Evolutionary conservation across 164 flowering plant species (phyloP).

Genomic region (Vitis rupestris): DNA sequence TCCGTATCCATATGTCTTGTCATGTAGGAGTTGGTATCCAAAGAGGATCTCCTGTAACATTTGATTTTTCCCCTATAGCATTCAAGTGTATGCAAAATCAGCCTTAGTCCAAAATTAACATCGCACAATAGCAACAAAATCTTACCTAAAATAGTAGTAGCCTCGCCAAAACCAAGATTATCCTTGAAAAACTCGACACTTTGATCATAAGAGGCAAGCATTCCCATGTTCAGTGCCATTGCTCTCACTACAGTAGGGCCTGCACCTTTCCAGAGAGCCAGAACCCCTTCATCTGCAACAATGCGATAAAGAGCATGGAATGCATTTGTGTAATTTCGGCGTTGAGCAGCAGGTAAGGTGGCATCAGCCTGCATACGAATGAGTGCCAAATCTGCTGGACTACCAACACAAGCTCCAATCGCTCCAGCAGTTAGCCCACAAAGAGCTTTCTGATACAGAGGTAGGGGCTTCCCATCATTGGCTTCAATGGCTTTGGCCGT

Average conservation of each 20-base stretch:
- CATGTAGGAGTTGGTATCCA: no score
- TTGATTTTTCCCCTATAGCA: no score
- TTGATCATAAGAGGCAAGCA: constrained; percentile 98
- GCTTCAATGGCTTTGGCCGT: constrained; percentile 89
- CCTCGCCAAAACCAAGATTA: constrained; percentile 72
- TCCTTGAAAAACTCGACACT: constrained; percentile 84
- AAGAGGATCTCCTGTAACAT: no score
- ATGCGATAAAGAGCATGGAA: constrained; percentile 91
- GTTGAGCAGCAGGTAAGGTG: constrained; percentile 75
- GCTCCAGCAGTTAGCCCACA: constrained; percentile 98
- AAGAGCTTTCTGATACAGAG: constrained; percentile 90
- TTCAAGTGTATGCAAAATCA: no score
- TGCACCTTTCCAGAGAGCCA: constrained; percentile 96
- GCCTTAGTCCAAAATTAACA: no score
- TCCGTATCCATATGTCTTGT: no score
- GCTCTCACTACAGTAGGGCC: constrained; percentile 97
- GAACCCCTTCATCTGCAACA: constrained; percentile 79
- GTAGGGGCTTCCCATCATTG: constrained; percentile 95
- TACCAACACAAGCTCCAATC: constrained; percentile 87
- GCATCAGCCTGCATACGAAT: constrained; percentile 99
- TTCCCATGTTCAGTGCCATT: constrained; percentile 93
- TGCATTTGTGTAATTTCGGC: constrained; percentile 83
- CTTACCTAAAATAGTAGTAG: constrained; percentile 78
- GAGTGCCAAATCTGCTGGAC: constrained; percentile 94
- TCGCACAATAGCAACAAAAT: constrained; percentile 2